Evolutionary conservation across 2,329 filamentous ascomycete genomes (phyloP), one percentile per base, ranked within the genome.

Genomic region (Colletotrichum limetticola): DNA sequence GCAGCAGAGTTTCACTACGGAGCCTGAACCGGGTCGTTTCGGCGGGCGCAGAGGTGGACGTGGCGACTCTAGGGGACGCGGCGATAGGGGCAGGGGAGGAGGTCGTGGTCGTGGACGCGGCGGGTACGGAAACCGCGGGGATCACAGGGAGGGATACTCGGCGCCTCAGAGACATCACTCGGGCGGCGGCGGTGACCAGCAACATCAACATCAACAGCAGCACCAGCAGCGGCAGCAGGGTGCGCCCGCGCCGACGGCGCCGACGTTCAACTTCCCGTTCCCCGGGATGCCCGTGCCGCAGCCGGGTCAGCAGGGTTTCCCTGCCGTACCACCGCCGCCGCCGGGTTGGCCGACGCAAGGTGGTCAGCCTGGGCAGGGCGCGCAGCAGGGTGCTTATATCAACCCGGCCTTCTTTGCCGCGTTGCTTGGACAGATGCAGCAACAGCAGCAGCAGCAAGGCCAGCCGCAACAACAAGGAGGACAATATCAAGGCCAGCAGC

Each of bases 361-460:
- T 78, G 83, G 72, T 57, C 82, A 82, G 46, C 71, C 46, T 75
- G 76, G 57, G 75, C 83, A 53, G 78, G 84, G 19, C 79, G 82
- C 46, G 79, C 80, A 58, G 83, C 80, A 58, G 83, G 60, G 86
- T 74, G 82, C 86, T 11, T 89, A 89, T 75, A 85, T 91, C 72
- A 91, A 91, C 75, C 90, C 90, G 4, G 85, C 87, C 1, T 88
- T 92, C 78, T 84, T 91, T 71, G 85, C 87, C 53, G 86, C 84
- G 4, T 74, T 87, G 46, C 84, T 87, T 80, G 82, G 78, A 52
- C 85, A 86, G 70, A 83, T 85, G 79, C 83, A 84, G 74, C 78
- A 78, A 60, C 79, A 82, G 58, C 78, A 78, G 58, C 37, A 37
- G 35, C 35, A 42, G 37, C 37, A 42, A 16, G 35, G 37, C 37